These are phyloP conservation scores for Tuber microsphaerosporum DNA, from an alignment of 495 filamentous ascomycete genomes.

Conservation along the genomic window DNA sequence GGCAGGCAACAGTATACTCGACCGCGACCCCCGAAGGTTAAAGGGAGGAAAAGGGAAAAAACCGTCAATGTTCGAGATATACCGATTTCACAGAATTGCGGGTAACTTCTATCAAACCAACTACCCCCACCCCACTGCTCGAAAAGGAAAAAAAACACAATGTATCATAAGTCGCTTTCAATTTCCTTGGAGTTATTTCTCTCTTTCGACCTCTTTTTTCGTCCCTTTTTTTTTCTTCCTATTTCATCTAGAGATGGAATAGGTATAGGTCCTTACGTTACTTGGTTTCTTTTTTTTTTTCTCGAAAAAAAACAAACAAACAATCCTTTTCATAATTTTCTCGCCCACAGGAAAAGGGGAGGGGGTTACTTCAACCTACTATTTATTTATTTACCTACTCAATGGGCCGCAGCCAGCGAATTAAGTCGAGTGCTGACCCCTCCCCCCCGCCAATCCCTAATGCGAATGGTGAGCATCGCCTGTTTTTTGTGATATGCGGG, in stretches of 20 bases:
- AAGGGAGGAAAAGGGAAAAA: background rate
- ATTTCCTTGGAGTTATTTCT: background rate
- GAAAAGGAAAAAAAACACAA: background rate
- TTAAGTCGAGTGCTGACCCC: background rate
- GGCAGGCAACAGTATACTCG: background rate
- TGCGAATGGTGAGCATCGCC: background rate
- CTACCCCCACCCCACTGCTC: background rate
- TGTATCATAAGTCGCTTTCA: background rate
- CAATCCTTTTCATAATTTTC: background rate
- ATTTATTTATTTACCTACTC: background rate
- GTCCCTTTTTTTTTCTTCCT: background rate
- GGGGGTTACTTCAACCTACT: background rate
- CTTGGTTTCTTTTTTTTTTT: background rate
- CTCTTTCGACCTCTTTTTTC: background rate
- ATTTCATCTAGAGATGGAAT: background rate
- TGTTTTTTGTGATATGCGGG: background rate
- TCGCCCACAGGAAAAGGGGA: background rate
- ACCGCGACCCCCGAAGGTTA: background rate
- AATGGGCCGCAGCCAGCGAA: background rate
- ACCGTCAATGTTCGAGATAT: background rate
- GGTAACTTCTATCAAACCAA: background rate
- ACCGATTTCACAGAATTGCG: background rate
- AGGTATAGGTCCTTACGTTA: background rate
- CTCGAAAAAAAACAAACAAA: background rate
- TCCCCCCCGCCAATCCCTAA: background rate